A percentile compares a stretch with the other conserved stretches of the same genome.
Conservation (phyloP, 2,329 filamentous ascomycete genomes). For the Albifimbria verrucaria region DNA sequence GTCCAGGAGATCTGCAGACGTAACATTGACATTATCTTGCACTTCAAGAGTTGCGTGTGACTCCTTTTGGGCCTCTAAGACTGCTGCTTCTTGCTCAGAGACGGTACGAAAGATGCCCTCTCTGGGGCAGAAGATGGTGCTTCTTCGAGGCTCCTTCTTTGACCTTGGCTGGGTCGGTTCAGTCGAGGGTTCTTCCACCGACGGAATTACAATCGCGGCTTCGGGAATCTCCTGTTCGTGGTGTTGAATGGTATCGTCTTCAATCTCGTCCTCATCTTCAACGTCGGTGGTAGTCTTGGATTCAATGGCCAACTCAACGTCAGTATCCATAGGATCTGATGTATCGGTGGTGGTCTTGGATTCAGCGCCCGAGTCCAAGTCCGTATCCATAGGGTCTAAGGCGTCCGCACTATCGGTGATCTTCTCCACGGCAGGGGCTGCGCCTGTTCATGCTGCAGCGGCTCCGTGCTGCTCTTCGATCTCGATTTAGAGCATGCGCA, state of each 20-base stretch:
- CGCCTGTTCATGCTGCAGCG: background rate
- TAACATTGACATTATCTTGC: conserved; percentile 13
- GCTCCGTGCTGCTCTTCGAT: conserved; percentile 1
- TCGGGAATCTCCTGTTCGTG: conserved; percentile 10
- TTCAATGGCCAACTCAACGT: background rate
- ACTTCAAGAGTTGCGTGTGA: conserved; percentile 13
- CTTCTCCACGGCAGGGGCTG: no score
- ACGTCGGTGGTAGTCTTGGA: background rate
- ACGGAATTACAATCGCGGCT: conserved; percentile 4
- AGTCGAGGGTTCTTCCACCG: conserved; percentile 22
- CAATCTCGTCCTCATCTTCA: conserved; percentile 1
- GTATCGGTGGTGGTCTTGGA: background rate
- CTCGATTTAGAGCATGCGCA: conserved; percentile 55
- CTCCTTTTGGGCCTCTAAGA: conserved; percentile 31
- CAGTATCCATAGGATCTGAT: background rate
- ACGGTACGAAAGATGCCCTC: conserved; percentile 62
- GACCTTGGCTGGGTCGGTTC: conserved; percentile 19
- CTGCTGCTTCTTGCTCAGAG: conserved; percentile 50
- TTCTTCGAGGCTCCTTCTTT: conserved; percentile 41
- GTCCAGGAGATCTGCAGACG: conserved; percentile 16
- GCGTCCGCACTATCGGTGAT: no score
- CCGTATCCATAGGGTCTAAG: background rate
- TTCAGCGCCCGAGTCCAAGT: background rate
- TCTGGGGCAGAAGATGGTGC: conserved; percentile 57
- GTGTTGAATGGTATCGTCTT: background rate